Evolutionary conservation across 495 filamentous ascomycete genomes (phyloP).

Genomic region (Aspergillus funiculosus): DNA sequence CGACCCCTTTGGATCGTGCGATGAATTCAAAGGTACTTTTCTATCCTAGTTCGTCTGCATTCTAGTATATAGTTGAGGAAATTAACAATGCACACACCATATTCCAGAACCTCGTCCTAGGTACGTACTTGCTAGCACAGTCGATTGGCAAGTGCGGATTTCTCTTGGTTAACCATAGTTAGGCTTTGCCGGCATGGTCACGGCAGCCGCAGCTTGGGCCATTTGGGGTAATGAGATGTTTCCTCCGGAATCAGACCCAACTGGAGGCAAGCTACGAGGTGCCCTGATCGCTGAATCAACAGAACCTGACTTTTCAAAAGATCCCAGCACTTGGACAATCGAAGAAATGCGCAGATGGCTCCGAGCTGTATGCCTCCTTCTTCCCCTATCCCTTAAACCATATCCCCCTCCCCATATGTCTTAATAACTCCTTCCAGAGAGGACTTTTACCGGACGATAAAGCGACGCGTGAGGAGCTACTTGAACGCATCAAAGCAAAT

Average conservation of each 20-base stretch:
- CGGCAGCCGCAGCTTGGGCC: conserved; percentile 74
- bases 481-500: conserved; percentile 77
- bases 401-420: background rate
- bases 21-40: conserved; percentile 70
- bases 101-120: conserved; percentile 51
- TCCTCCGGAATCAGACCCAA: conserved; percentile 65
- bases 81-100: conserved; percentile 15
- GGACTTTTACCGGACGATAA: conserved; percentile 60
- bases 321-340: conserved; percentile 66
- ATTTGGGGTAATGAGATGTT: conserved; percentile 83
- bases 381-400: conserved; percentile 10
- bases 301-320: conserved; percentile 24
- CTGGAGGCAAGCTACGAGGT: conserved; percentile 58
- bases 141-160: conserved; percentile 3
- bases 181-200: conserved; percentile 75
- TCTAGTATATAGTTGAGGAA: conserved; percentile 8
- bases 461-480: conserved; percentile 66
- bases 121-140: conserved; percentile 31
- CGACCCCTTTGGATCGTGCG: conserved; percentile 72
- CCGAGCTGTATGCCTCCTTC: conserved; percentile 53
- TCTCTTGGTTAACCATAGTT: conserved; percentile 13
- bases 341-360: conserved; percentile 73
- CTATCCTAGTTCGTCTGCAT: background rate
- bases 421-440: conserved; percentile 47
- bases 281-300: background rate